Percentiles rank a stretch among this genome's conserved stretches.
These are phyloP conservation scores for Tetrahymena malaccensis DNA, from an alignment of 73 alveolate species.

Conservation along the genomic window DNA sequence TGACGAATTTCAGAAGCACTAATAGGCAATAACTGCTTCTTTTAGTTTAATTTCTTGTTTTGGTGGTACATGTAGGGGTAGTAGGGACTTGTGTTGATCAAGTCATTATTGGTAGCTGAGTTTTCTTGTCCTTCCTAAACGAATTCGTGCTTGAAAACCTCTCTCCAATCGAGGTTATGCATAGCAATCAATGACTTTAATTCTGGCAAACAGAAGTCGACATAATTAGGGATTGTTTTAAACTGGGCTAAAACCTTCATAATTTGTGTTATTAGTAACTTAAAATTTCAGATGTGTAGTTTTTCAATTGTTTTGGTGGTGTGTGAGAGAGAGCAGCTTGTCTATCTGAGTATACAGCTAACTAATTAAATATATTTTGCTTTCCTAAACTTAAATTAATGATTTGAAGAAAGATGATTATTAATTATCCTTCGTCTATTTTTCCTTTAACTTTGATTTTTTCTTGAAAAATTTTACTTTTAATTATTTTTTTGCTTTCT, in stretches of 20 bases:
- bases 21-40: neutral
- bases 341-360: neutral
- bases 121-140: neutral
- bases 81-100: neutral
- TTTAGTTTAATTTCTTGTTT: neutral
- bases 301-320: neutral
- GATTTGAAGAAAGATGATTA: neutral
- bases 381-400: neutral
- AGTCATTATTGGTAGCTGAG: neutral
- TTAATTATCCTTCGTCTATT: neutral
- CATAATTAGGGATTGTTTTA: neutral
- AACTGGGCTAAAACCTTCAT: neutral
- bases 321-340: neutral
- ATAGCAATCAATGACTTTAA: neutral
- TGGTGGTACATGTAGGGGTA: neutral
- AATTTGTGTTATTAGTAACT: neutral
- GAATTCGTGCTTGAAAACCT: neutral
- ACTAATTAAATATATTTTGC: neutral
- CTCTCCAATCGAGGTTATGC: neutral
- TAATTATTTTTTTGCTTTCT: neutral
- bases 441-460: neutral
- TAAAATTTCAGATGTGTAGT: neutral
- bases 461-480: neutral
- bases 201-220: neutral
- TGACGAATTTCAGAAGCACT: neutral